These are phyloP conservation scores for Aureobasidium mangrovei DNA, from an alignment of 2,329 filamentous ascomycete genomes.

Conservation along the genomic window DNA sequence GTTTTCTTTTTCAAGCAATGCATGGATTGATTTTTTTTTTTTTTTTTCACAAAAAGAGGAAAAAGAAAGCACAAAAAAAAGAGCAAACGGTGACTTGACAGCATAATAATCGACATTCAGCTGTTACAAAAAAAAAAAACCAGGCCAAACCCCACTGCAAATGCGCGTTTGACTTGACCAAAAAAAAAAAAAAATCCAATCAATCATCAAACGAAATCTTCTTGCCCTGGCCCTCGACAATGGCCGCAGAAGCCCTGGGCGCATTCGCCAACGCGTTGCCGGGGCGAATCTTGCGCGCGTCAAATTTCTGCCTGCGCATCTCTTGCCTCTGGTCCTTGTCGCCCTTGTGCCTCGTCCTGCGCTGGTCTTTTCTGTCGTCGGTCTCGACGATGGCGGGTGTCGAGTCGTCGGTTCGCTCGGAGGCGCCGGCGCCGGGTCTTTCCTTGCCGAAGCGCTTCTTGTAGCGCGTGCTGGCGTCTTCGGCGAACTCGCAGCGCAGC, in stretches of 20 bases:
- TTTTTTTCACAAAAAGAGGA: too few relatives aligned
- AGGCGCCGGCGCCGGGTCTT: slow-evolving; percentile 23
- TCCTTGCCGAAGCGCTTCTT: slow-evolving; percentile 83
- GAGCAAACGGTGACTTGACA: too few relatives aligned
- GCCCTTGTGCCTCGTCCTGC: slow-evolving; percentile 22
- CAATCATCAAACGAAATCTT: slow-evolving; percentile 66
- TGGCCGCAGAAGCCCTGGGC: slow-evolving; percentile 63
- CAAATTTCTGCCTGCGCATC: slow-evolving; percentile 30
- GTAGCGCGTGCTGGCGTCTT: slow-evolving; percentile 81
- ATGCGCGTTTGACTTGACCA: not conserved
- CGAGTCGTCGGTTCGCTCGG: slow-evolving; percentile 18
- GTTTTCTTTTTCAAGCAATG: too few relatives aligned
- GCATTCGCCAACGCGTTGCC: slow-evolving; percentile 38
- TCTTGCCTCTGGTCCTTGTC: slow-evolving; percentile 26
- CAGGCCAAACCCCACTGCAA: too few relatives aligned
- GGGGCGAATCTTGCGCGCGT: slow-evolving; percentile 37
- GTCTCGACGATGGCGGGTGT: slow-evolving; percentile 17
- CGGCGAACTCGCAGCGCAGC: slow-evolving; percentile 84
- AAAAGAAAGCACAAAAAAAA: too few relatives aligned
- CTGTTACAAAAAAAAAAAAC: too few relatives aligned
- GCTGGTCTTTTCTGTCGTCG: slow-evolving; percentile 21
- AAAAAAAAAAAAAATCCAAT: not conserved
- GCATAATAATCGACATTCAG: too few relatives aligned
- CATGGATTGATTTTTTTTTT: too few relatives aligned
- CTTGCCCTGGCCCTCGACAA: slow-evolving; percentile 69